These are phyloP conservation scores for Cenchrus fungigraminus DNA, from an alignment of 176 grass and related monocot species.

Conservation along the genomic window DNA sequence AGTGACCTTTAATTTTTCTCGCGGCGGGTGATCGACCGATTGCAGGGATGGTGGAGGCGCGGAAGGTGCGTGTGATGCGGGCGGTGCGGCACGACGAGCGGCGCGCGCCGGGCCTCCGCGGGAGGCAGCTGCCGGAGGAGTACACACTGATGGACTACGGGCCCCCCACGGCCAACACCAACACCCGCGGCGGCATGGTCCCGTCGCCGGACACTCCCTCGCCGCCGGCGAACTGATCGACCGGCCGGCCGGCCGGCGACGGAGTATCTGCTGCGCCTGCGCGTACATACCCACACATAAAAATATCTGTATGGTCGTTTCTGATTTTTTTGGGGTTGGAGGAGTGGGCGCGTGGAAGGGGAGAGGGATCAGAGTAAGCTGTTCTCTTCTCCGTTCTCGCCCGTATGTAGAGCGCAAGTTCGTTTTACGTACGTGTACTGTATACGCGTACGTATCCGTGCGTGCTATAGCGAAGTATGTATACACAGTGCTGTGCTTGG, in stretches of 20 bases:
- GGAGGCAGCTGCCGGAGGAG: constrained; percentile 31
- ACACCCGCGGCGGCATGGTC: constrained; percentile 50
- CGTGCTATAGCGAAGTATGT: not conserved
- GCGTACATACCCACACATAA: not conserved
- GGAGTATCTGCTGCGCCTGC: not conserved
- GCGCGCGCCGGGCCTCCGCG: not conserved
- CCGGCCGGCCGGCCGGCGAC: not conserved
- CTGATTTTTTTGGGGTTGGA: not conserved
- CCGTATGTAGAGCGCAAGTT: not conserved
- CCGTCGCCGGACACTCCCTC: constrained; percentile 25
- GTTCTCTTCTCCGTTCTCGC: not conserved
- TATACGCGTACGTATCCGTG: not conserved
- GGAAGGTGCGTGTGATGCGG: constrained; percentile 40
- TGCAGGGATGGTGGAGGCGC: constrained; percentile 40
- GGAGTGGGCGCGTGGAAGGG: not conserved
- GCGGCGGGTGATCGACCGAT: not conserved
- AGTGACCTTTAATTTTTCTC: not conserved
- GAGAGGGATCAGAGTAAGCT: not conserved
- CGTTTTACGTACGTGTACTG: no score
- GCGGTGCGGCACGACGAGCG: not conserved
- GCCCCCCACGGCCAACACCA: constrained; percentile 60
- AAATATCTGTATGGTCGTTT: not conserved
- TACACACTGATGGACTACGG: constrained; percentile 62
- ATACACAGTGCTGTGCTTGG: not conserved
- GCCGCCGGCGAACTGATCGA: constrained; percentile 47